These are phyloP conservation scores for Mallotus nudiflorus DNA, from an alignment of 345 rosid species.

Conservation along the genomic window DNA sequence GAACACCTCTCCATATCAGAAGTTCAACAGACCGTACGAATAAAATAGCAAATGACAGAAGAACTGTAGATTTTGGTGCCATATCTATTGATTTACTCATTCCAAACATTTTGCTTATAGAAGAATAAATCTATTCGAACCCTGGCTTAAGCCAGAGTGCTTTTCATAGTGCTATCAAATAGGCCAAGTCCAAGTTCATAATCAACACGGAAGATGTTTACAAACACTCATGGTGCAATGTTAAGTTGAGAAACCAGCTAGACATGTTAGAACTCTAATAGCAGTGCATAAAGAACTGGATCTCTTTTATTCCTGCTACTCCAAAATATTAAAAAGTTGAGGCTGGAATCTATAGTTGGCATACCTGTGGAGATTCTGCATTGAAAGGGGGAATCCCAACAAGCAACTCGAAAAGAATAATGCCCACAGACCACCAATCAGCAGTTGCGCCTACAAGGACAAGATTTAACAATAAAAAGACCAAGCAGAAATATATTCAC, in stretches of 20 bases:
- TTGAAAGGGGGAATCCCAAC: slow-evolving; percentile 95
- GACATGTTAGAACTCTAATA: background rate
- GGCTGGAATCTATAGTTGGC: slow-evolving; percentile 11
- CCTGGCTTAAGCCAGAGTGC: background rate
- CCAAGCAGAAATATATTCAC: background rate
- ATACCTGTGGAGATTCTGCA: slow-evolving; percentile 89
- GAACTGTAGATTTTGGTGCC: background rate
- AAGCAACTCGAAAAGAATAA: slow-evolving; percentile 87
- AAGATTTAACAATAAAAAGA: slow-evolving; percentile 16
- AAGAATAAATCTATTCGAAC: background rate
- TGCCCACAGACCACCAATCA: slow-evolving; percentile 99
- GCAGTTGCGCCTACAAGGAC: slow-evolving; percentile 75
- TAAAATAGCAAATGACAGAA: background rate
- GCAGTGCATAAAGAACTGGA: background rate
- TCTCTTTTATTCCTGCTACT: background rate
- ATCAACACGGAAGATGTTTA: background rate
- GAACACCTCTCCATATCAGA: background rate
- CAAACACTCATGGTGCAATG: background rate
- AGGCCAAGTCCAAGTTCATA: background rate
- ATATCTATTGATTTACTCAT: background rate
- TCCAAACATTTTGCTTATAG: background rate
- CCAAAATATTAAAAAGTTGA: background rate
- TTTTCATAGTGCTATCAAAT: background rate
- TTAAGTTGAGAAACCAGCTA: background rate
- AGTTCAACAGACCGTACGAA: background rate